phyloP scores from a whole-genome alignment of 116 monocot genomes.

The Zostera marina region DNA sequence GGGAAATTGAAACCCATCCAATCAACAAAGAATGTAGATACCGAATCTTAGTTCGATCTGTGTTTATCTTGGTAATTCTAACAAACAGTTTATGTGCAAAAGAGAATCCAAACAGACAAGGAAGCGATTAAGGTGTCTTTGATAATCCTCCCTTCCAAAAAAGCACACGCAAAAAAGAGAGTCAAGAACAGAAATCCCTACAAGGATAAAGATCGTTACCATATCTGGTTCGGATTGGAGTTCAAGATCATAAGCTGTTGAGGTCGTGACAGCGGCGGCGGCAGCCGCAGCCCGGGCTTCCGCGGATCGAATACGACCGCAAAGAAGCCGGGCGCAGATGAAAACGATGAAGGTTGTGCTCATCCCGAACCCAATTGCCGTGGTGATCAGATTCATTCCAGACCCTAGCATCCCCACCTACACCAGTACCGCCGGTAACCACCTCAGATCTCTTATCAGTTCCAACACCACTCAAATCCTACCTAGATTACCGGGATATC shows the following conservation, averaged over 20 bases:
- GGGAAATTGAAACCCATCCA: not conserved
- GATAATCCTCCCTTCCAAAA: not conserved
- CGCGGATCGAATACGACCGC: conserved; percentile 30
- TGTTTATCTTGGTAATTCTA: too few relatives aligned
- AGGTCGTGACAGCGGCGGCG: conserved; percentile 1
- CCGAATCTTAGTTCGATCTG: too few relatives aligned
- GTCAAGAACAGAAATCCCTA: not conserved
- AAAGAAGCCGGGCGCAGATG: conserved; percentile 57
- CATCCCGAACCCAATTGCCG: conserved; percentile 68
- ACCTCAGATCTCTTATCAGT: not conserved
- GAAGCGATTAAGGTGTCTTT: too few relatives aligned
- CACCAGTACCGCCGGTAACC: not conserved
- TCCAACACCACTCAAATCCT: not conserved
- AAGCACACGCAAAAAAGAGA: too few relatives aligned
- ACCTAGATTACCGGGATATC: too few relatives aligned
- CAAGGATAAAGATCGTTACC: not conserved
- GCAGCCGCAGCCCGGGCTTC: conserved; percentile 17
- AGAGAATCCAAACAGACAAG: too few relatives aligned
- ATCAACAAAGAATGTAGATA: not conserved
- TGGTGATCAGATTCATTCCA: conserved; percentile 50
- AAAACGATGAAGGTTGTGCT: conserved; percentile 69
- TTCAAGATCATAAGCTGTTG: conserved; percentile 23
- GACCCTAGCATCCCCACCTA: conserved; percentile 30
- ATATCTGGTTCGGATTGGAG: conserved; percentile 13
- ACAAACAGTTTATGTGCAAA: too few relatives aligned